phyloP scores from a whole-genome alignment of 352 stramenopile species.

The Phytopythium boreale region DNA sequence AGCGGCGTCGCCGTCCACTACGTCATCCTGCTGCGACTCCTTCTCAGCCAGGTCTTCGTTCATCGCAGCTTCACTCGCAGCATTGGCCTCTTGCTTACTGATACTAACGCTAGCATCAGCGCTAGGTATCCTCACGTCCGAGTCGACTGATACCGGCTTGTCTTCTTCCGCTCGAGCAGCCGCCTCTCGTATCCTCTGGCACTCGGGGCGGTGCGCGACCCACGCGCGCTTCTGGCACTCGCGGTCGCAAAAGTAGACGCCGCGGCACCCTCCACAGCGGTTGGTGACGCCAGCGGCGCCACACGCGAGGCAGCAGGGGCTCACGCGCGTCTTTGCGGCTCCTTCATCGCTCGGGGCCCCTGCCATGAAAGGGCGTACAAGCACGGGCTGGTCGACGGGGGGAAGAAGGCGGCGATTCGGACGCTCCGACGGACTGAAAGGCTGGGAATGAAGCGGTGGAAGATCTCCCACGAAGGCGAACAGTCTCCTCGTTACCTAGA shows the following conservation, averaged over 20 bases:
- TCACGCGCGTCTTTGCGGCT: not conserved
- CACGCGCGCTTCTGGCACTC: slow-evolving; percentile 71
- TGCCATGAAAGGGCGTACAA: not conserved
- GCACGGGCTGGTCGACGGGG: not conserved
- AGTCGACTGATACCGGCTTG: not conserved
- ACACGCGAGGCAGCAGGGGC: slow-evolving; percentile 42
- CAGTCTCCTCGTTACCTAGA: too few species aligned
- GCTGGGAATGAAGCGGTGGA: too few species aligned
- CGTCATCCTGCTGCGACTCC: not conserved
- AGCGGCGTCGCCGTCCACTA: not conserved
- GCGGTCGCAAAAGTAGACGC: slow-evolving; percentile 76
- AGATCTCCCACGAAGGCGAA: too few species aligned
- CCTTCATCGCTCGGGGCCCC: not conserved
- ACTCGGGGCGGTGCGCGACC: slow-evolving; percentile 48
- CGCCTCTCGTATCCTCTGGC: slow-evolving; percentile 15
- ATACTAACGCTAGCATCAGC: not conserved
- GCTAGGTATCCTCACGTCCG: slow-evolving; percentile 1
- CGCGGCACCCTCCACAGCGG: slow-evolving; percentile 66
- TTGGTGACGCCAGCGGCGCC: slow-evolving; percentile 46
- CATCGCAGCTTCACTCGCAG: not conserved
- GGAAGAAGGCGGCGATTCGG: not conserved
- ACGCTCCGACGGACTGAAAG: not conserved
- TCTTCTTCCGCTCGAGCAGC: too few species aligned
- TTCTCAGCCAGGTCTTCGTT: not conserved
- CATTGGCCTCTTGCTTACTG: not conserved